Base-by-base conservation (phyloP, 2,329 filamentous ascomycete species). In the Leptoxyphium fumago region DNA sequence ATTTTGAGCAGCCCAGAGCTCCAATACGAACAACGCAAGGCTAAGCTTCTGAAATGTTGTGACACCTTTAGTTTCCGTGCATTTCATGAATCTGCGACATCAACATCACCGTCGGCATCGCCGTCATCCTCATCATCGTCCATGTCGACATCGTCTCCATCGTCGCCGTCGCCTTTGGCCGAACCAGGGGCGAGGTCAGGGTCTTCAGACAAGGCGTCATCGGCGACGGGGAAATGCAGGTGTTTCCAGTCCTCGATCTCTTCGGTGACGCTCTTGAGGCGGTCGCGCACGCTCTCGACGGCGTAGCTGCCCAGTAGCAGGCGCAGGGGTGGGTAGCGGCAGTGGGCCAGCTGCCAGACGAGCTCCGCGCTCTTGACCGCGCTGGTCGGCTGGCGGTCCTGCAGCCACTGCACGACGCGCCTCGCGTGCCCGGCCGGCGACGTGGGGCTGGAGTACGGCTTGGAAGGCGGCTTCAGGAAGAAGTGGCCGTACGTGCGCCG, bases 301-400 rank as follows among this genome's bases (percentile, higher is more conserved):
- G 91, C 89, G 65, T 94, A 96, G 51, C 80, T 93, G 0, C 91
- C 91, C 18, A 96, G 64, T n/a, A 95, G 68, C 46, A 98, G 65
- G 29, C 91, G 70, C 50, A 96, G 62, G 0, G 91, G 91, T 41
- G 91, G 91, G 60, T 87, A 95, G n/a, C 79, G 82, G 65, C 89
- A 96, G 68, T 96, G 91, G 0, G 82, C 91, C 38, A 96, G 67
- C 68, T 95, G 69, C 91, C 91, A 96, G 6, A 94, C 81, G 45
- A 96, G 67, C 67, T 96, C 87, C 2, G 87, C 87, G 47, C 87
- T 89, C 64, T 93, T 94, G 44, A 94, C 81, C 1, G 86, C 86
- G 61, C 85, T 94, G 10, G 87, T 91, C 4, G 89, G 89, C 63
- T 96, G 89, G 48, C 85, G 77, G 58, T 95, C 86, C 13, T 84